These are phyloP conservation scores for Elaeis oleifera DNA, from an alignment of 202 grass and related monocot genomes.

Conservation along the genomic window DNA sequence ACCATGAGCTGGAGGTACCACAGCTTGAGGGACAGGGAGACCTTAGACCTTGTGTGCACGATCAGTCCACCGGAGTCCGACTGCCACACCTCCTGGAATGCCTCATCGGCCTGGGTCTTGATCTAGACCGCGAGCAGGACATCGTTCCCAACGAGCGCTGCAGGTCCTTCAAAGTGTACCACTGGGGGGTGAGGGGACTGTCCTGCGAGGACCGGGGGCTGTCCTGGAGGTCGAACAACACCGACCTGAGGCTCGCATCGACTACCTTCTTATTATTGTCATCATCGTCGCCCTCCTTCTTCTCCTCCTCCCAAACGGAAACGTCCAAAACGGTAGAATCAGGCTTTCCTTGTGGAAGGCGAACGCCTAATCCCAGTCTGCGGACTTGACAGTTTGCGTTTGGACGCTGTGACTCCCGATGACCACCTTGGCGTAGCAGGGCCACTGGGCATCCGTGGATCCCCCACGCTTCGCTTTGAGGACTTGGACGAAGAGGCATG, in stretches of 20 bases:
- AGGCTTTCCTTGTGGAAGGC: constrained; percentile 88
- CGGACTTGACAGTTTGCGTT: constrained; percentile 35
- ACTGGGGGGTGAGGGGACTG: constrained; percentile 79
- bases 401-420: constrained; percentile 65
- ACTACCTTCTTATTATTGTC: constrained; percentile 10
- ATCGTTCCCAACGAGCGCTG: constrained; percentile 28
- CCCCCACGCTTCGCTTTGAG: constrained; percentile 71
- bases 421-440: constrained; percentile 54
- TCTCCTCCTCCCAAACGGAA: constrained; percentile 41
- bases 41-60: constrained; percentile 77
- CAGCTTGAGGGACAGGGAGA: constrained; percentile 84
- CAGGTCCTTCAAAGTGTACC: constrained; percentile 71
- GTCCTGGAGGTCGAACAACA: constrained; percentile 79
- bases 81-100: constrained; percentile 95
- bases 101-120: constrained; percentile 86
- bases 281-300: constrained; percentile 5
- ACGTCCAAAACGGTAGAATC: constrained; percentile 68
- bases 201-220: constrained; percentile 73
- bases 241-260: constrained; percentile 46
- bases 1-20: constrained; percentile 88
- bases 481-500: constrained; percentile 83
- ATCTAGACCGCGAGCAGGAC: constrained; percentile 92
- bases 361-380: constrained; percentile 96
- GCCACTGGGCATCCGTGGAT: constrained; percentile 17
- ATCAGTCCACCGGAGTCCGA: constrained; percentile 80